Base-by-base conservation (phyloP, 371 early-diverging fungal genomes). In the Saksenaea vasiformis region DNA sequence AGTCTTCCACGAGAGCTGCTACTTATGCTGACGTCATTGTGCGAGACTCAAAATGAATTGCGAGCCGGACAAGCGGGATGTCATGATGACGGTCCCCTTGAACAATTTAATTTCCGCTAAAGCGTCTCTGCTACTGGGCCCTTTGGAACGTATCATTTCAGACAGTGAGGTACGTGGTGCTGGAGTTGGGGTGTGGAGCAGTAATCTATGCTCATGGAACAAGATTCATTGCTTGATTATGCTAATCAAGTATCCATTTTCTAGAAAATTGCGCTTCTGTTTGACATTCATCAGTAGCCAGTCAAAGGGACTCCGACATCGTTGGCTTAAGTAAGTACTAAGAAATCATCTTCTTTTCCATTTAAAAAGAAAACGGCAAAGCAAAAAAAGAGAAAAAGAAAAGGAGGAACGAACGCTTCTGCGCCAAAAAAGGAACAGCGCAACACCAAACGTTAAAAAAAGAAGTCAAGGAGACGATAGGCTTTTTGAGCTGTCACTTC, bases 391-490 rank as follows among this genome's bases (percentile, higher is more conserved):
- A 57, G 17, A 57, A 57, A 57, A 19, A 57, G 28, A 34, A 35
- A 57, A 37, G 35, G 19, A 57, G 14, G 27, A 57, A 37, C 24
- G 54, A 54, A 31, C 17, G 24, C 54, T 31, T 22, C 28, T 54
- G 54, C 14, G 14, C 58, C 58, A 57, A 57, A 57, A 57, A 57
- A 57, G 58, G 35, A 57, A 57, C 37, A 57, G 58, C 38, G 58
- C 35, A 41, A 57, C 39, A 57, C 58, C 39, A 57, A 57, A 37
- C 36, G 41, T 38, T 37, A 38, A 22, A 36, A 57, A 41, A 41
- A 57, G 58, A 57, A 47, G 51, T 47, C 51, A 47, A 47, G 51
- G 51, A 22, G 51, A 47, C 51, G 51, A 47, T 47, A 47, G 51
- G 51, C 51, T 47, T 47, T 47, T 47, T 47, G 51, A 47, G 51